Evolutionary conservation across 495 filamentous ascomycete species (phyloP).

Genomic region (Penicillium ochrochloron): DNA sequence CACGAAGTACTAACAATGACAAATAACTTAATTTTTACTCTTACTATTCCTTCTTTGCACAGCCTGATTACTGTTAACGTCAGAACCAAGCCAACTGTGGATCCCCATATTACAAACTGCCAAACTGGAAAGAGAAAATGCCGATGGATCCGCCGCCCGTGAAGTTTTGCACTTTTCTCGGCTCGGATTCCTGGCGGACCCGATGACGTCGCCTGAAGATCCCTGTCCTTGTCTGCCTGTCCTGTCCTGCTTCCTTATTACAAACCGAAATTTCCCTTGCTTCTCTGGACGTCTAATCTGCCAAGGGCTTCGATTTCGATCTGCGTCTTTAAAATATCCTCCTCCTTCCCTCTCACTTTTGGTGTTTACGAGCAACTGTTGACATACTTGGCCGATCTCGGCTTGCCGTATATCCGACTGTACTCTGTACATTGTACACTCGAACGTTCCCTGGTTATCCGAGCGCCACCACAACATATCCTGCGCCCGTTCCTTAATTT

Average conservation of each 20-base stretch:
- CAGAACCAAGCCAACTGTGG: background rate
- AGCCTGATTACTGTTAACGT: background rate
- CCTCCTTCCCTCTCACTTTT: too few species aligned
- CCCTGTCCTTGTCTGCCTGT: background rate
- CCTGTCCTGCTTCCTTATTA: background rate
- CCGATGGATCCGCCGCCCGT: background rate
- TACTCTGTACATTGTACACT: slow-evolving; percentile 2
- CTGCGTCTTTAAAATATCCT: background rate
- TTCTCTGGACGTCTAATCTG: background rate
- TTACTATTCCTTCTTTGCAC: background rate
- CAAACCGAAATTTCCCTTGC: background rate
- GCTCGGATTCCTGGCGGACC: background rate
- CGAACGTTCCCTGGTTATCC: slow-evolving; percentile 7
- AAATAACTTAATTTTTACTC: background rate
- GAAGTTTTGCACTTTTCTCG: background rate
- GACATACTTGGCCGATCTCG: background rate
- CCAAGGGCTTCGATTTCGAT: background rate
- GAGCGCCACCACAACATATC: slow-evolving; percentile 23
- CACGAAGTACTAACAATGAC: background rate
- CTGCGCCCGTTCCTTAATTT: slow-evolving; percentile 12
- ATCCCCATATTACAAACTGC: too few species aligned
- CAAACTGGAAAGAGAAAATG: background rate
- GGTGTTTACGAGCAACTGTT: too few species aligned
- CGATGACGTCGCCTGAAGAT: slow-evolving; percentile 10
- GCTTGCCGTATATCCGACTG: background rate